Conservation (phyloP, 148 eudicot genomes). For the Camellia japonica region DNA sequence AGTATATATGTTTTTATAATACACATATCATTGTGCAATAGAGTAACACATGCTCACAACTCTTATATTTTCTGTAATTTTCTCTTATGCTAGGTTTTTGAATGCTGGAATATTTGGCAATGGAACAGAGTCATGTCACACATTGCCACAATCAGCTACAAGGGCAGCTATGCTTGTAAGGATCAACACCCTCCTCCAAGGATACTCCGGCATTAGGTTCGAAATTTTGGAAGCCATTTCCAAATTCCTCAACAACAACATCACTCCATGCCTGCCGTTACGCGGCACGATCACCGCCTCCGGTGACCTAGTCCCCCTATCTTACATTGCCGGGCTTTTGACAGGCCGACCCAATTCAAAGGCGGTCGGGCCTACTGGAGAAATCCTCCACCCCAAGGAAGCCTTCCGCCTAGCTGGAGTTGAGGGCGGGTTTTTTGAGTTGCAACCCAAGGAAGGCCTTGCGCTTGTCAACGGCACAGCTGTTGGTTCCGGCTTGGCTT, state of each 20-base stretch:
- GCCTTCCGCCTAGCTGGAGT: slow-evolving; percentile 35
- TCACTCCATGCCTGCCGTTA: slow-evolving; percentile 39
- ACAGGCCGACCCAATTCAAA: slow-evolving; percentile 39
- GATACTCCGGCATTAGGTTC: slow-evolving; percentile 47
- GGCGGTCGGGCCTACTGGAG: slow-evolving; percentile 28
- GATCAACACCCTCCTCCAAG: slow-evolving; percentile 51
- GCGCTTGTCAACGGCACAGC: slow-evolving; percentile 24
- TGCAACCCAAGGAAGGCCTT: slow-evolving; percentile 27
- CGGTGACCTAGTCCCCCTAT: slow-evolving; percentile 42
- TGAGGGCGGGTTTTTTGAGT: slow-evolving; percentile 26
- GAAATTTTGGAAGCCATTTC: slow-evolving; percentile 40
- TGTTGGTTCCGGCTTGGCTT: slow-evolving; percentile 21
- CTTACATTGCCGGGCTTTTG: slow-evolving; percentile 39
- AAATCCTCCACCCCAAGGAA: slow-evolving; percentile 13
- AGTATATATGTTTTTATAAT: too few relatives aligned
- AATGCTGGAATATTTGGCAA: slow-evolving; percentile 49
- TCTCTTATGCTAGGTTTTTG: slow-evolving; percentile 26
- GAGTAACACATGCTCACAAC: too few relatives aligned
- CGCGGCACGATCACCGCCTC: slow-evolving; percentile 42
- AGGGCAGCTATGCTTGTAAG: slow-evolving; percentile 47
- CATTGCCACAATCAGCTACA: slow-evolving; percentile 40
- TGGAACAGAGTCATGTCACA: slow-evolving; percentile 34
- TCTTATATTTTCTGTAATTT: too few relatives aligned
- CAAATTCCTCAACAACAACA: slow-evolving; percentile 31
- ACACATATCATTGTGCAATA: too few relatives aligned